Conservation (phyloP, 2,329 filamentous ascomycete genomes). For the Zymoseptoria passerinii region DNA sequence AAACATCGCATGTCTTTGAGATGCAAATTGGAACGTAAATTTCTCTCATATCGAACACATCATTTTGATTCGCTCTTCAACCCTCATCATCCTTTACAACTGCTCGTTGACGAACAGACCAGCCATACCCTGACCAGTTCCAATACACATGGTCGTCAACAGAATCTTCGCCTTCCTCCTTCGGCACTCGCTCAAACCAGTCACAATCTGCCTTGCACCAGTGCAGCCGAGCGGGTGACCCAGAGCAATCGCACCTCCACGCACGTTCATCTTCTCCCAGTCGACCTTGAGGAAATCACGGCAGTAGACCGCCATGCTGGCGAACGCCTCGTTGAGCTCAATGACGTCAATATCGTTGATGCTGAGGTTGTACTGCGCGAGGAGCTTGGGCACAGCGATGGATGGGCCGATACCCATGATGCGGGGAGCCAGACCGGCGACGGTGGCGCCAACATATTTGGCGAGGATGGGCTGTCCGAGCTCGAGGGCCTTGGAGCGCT, state of each 20-base stretch:
- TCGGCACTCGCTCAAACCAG: constrained; percentile 45
- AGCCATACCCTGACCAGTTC: constrained; percentile 60
- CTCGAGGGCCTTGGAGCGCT: constrained; percentile 77
- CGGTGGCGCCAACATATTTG: constrained; percentile 88
- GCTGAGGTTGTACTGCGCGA: constrained; percentile 67
- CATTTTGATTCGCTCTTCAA: not conserved
- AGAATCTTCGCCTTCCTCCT: constrained; percentile 39
- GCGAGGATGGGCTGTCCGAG: constrained; percentile 85
- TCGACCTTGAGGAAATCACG: constrained; percentile 54
- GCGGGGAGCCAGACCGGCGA: constrained; percentile 80
- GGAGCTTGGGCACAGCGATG: constrained; percentile 67
- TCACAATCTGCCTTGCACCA: constrained; percentile 75
- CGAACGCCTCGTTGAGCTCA: constrained; percentile 97
- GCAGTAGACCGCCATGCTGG: constrained; percentile 96
- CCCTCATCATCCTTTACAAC: constrained; percentile 22
- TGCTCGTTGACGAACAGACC: constrained; percentile 59
- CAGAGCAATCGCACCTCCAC: constrained; percentile 74
- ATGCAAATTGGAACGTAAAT: not conserved
- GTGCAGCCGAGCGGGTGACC: constrained; percentile 77
- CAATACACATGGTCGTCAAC: constrained; percentile 82
- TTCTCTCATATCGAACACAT: not conserved
- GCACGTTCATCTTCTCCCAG: constrained; percentile 68
- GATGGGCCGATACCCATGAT: constrained; percentile 94
- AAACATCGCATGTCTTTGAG: too few species aligned
- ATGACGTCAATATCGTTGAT: constrained; percentile 80